A percentile compares a stretch with the other conserved stretches of the same genome.
These are phyloP conservation scores for Phytophthora uliginosa DNA, from an alignment of 352 stramenopile species.

Conservation along the genomic window DNA sequence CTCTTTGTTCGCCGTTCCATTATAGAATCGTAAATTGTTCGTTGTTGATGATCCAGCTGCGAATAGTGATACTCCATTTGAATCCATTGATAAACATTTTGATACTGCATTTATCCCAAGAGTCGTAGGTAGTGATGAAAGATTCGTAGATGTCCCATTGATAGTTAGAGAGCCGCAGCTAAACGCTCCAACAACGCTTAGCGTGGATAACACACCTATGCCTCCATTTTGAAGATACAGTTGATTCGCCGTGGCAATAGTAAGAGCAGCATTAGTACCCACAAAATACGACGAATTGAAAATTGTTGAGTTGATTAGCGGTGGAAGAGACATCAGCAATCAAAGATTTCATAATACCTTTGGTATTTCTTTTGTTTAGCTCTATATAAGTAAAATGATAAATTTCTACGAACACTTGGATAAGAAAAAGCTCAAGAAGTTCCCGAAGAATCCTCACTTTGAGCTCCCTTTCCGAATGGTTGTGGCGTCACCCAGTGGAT, in stretches of 20 bases:
- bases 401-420: constrained; percentile 26
- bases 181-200: neutral
- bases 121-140: too few species aligned
- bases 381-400: constrained; percentile 19
- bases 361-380: too few species aligned
- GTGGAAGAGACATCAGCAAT: constrained; percentile 34
- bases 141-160: too few species aligned
- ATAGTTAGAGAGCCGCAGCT: neutral
- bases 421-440: constrained; percentile 24
- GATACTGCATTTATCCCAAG: neutral
- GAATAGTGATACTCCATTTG: too few species aligned
- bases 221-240: neutral
- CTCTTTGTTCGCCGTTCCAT: constrained; percentile 9
- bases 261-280: neutral
- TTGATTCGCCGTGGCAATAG: neutral
- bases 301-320: neutral
- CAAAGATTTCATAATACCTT: too few species aligned
- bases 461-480: constrained; percentile 14
- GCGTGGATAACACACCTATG: neutral
- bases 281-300: neutral
- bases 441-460: constrained; percentile 22
- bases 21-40: constrained; percentile 21
- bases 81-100: too few species aligned
- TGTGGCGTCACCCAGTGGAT: constrained; percentile 1
- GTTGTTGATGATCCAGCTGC: constrained; percentile 6